Evolutionary conservation across 1,284 basidiomycete species (phyloP).

Genomic region (Inonotus obliquus): DNA sequence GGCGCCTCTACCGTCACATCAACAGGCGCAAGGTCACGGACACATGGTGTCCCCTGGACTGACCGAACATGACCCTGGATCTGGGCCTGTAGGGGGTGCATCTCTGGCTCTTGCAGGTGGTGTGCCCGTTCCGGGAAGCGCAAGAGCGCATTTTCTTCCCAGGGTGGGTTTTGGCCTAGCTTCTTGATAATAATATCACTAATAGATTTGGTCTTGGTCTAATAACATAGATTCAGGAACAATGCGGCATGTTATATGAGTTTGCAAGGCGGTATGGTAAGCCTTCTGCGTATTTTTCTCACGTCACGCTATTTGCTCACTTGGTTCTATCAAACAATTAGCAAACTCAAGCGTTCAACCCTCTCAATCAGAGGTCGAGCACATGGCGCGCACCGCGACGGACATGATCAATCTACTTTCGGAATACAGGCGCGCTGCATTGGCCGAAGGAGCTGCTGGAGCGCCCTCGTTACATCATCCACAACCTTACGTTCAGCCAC

Average conservation of each 20-base stretch:
- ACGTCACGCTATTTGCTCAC: slow-evolving; percentile 12
- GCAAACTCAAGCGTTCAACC: slow-evolving; percentile 48
- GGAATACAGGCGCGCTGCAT: slow-evolving; percentile 45
- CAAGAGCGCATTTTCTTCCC: slow-evolving; percentile 22
- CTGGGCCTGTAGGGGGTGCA: background rate
- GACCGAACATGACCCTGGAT: background rate
- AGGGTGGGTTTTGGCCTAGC: slow-evolving; percentile 19
- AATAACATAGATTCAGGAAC: slow-evolving; percentile 48
- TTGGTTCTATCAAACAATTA: slow-evolving; percentile 30
- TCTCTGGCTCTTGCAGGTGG: background rate
- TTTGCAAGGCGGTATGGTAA: slow-evolving; percentile 65
- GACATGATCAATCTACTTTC: slow-evolving; percentile 63
- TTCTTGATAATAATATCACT: slow-evolving; percentile 9
- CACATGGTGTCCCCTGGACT: background rate
- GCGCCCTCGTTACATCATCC: slow-evolving; percentile 4
- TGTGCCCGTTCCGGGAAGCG: background rate
- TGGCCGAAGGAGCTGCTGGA: slow-evolving; percentile 27
- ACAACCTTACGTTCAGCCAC: background rate
- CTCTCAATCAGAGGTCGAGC: slow-evolving; percentile 47
- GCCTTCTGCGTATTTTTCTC: slow-evolving; percentile 22
- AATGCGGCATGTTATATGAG: slow-evolving; percentile 52
- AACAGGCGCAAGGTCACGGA: background rate
- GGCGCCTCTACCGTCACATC: background rate
- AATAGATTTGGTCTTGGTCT: slow-evolving; percentile 13
- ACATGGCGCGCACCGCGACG: slow-evolving; percentile 61